Conservation (phyloP, 1,284 basidiomycete genomes). For the Wallemia hederae region DNA sequence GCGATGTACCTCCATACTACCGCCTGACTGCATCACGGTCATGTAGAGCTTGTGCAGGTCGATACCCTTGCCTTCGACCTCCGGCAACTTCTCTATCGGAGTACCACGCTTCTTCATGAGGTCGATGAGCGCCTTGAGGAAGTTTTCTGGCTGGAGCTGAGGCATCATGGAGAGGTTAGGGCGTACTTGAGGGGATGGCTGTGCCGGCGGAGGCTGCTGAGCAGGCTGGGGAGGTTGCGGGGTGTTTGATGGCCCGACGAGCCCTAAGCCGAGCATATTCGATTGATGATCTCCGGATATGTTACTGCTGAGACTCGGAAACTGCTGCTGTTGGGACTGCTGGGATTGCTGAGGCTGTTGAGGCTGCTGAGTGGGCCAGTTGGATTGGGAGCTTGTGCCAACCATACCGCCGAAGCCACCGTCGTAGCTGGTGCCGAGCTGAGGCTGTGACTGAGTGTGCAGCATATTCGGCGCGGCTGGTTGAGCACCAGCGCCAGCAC, state of each 20-base stretch:
- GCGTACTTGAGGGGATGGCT: not conserved
- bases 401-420: not conserved
- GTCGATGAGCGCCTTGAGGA: not conserved
- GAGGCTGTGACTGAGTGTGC: not conserved
- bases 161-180: not conserved
- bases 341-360: not conserved
- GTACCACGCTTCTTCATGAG: conserved; percentile 1
- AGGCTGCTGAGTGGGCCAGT: not conserved
- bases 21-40: not conserved
- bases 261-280: not conserved
- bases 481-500: not conserved
- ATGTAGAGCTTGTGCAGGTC: conserved; percentile 1
- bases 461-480: not conserved
- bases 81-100: not conserved
- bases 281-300: not conserved
- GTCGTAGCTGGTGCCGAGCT: not conserved
- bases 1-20: not conserved
- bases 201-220: not conserved
- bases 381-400: not conserved
- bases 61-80: conserved; percentile 1
- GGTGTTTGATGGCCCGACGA: not conserved
- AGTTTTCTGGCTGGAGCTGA: not conserved
- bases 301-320: not conserved
- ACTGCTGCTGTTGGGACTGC: not conserved
- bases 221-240: not conserved